Evolutionary conservation across 208 protist genomes (phyloP).

Genomic region (Histomonas meleagridis): DNA sequence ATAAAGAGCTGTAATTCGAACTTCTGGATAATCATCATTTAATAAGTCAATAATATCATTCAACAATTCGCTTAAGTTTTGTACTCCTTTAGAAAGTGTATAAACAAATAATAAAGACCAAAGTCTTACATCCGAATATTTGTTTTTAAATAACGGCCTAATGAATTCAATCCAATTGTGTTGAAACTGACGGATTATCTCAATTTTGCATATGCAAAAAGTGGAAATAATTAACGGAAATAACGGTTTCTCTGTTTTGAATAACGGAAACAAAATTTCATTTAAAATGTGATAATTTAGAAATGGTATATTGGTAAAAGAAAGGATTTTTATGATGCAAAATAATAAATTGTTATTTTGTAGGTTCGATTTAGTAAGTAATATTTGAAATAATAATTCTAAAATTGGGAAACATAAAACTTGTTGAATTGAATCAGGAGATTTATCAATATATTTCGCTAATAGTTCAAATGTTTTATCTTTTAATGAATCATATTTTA

Average conservation of each 20-base stretch:
- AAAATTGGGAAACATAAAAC: background rate
- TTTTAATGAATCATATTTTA: background rate
- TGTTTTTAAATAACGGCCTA: background rate
- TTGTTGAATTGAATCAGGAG: background rate
- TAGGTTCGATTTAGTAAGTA: background rate
- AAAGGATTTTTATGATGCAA: background rate
- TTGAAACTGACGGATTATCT: background rate
- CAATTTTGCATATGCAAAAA: background rate
- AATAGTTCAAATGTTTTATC: background rate
- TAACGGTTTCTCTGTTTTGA: background rate
- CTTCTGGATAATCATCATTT: background rate
- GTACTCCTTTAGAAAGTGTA: background rate
- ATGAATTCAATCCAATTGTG: background rate
- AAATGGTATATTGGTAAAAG: background rate
- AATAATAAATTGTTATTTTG: background rate
- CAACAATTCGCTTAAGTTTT: background rate
- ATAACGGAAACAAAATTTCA: background rate
- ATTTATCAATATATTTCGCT: constrained; percentile 20
- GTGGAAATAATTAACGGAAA: background rate
- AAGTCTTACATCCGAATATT: background rate
- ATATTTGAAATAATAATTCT: background rate
- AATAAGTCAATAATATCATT: background rate
- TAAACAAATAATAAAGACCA: background rate
- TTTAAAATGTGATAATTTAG: background rate
- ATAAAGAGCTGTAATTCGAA: background rate